phyloP scores from a whole-genome alignment of 441 rosid genomes.

The Breynia disticha region DNA sequence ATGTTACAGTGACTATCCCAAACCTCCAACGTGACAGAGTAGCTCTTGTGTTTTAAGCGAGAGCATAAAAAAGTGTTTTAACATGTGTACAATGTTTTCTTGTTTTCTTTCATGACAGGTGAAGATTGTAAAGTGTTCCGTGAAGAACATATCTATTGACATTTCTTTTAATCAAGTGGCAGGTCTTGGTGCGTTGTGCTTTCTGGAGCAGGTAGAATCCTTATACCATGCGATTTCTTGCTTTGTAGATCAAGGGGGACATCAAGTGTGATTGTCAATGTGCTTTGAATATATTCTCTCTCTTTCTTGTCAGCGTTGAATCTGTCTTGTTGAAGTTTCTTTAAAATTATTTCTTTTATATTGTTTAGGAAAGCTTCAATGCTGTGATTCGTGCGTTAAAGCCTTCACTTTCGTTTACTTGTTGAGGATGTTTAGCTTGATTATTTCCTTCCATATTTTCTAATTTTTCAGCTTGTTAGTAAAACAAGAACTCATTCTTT shows the following conservation, averaged over 20 bases:
- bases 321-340: no score
- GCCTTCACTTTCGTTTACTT: no score
- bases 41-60: background rate
- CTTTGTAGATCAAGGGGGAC: background rate
- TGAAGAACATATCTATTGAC: slow-evolving; percentile 23
- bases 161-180: slow-evolving; percentile 28
- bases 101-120: slow-evolving; percentile 21
- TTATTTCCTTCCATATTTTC: background rate
- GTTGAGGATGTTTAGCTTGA: no score
- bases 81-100: background rate
- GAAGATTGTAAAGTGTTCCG: slow-evolving; percentile 23
- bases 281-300: no score
- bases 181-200: slow-evolving; percentile 22
- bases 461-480: background rate
- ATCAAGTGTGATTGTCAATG: no score
- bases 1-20: background rate
- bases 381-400: no score
- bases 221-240: background rate
- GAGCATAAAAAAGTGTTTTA: background rate
- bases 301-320: no score
- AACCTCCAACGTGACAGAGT: background rate
- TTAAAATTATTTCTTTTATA: no score
- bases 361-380: no score
- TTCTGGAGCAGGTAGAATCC: slow-evolving; percentile 25
- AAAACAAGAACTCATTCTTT: background rate